Conservation (phyloP, 2,329 filamentous ascomycete genomes). For the Cyphellophora europaea region DNA sequence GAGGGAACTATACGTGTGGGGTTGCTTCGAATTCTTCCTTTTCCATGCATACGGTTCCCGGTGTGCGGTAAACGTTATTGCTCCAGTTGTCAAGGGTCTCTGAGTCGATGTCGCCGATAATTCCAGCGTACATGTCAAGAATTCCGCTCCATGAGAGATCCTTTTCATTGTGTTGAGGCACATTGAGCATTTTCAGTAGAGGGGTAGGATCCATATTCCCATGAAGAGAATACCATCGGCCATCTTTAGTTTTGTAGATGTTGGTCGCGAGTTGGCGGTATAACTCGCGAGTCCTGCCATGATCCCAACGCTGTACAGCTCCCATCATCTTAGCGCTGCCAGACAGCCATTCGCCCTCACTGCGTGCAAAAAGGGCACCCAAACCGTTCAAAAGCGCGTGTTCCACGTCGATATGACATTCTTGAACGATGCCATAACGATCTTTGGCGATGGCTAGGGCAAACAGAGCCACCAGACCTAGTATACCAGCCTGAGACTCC, state of each 20-base stretch:
- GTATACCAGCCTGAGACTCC: slow-evolving; percentile 45
- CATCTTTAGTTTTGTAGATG: slow-evolving; percentile 37
- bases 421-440: slow-evolving; percentile 28
- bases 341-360: slow-evolving; percentile 5
- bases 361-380: slow-evolving; percentile 4
- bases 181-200: slow-evolving; percentile 4
- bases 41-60: slow-evolving; percentile 6
- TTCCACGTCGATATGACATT: slow-evolving; percentile 3
- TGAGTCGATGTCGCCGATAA: slow-evolving; percentile 3
- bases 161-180: slow-evolving; percentile 7
- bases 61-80: slow-evolving; percentile 8
- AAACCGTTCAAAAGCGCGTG: slow-evolving; percentile 7
- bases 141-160: slow-evolving; percentile 5
- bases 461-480: slow-evolving; percentile 51
- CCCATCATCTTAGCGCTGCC: slow-evolving; percentile 5
- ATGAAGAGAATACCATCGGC: slow-evolving; percentile 27
- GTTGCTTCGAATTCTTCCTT: slow-evolving; percentile 5
- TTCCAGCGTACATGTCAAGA: slow-evolving; percentile 6
- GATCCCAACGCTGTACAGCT: slow-evolving; percentile 4
- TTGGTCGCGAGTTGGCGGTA: slow-evolving; percentile 22
- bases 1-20: too few relatives aligned
- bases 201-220: slow-evolving; percentile 7
- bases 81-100: slow-evolving; percentile 7
- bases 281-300: slow-evolving; percentile 6
- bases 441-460: slow-evolving; percentile 52